Base-by-base conservation (phyloP, 2,329 filamentous ascomycete genomes). In the Pestalotiopsis sp. region DNA sequence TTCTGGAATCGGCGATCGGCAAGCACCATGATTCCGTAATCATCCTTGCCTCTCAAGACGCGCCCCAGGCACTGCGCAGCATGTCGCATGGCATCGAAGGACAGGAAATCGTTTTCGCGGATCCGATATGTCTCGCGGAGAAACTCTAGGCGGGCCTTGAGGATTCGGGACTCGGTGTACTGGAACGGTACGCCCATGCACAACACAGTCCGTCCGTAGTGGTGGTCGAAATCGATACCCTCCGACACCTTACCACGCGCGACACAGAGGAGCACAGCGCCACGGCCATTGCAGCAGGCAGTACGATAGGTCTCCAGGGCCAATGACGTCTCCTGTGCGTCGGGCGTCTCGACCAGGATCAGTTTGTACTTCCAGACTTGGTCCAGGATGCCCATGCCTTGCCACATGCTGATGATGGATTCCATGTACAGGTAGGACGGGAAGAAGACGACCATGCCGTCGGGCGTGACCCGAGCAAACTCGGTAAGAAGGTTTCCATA, bases 361-460 rank as follows among this genome's bases (percentile, higher is more conserved):
- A 99, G 88, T 80, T 99, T 99, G 85, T 97, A 98, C 80, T 97
- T 98, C 96, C 96, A 99, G 39, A 99, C 94, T 78, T 96, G 93
- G 81, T 99, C 96, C 45, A 99, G 85, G 71, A 98, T 97, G 31
- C 94, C 94, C 95, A 98, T 98, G 67, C 94, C 94, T 80, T 99
- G 96, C 96, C 96, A 99, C 90, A 97, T 97, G 79, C 92, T 95
- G 79, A 99, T 98, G 78, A 98, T 98, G 65, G 92, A 96, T 79
- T 99, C 96, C 96, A 99, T 98, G 83, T 99, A 99, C 1, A 99
- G 87, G 76, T 99, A 99, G 0, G 94, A 97, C 0, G 96, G 97
- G 79, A 99, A 99, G 85, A 99, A 99, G 52, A 99, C 96, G n/a
- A 99, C 96, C 80, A 99, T 91, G 39, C 96, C 96, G 76, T 99